Evolutionary conservation across 2,329 filamentous ascomycete genomes (phyloP), one percentile per base, ranked within the genome.

Genomic region (Mariannaea elegans): DNA sequence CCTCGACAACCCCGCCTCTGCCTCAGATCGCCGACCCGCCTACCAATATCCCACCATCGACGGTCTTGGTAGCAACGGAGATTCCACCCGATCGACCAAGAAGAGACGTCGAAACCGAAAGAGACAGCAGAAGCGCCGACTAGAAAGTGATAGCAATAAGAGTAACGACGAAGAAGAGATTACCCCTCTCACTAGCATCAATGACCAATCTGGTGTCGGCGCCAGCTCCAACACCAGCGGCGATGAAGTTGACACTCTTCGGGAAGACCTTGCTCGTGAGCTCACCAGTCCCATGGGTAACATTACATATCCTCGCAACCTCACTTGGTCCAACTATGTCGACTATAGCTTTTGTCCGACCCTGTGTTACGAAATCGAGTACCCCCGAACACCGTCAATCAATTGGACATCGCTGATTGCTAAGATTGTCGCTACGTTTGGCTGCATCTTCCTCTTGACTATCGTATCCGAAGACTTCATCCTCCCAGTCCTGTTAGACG

Each of bases 331-430:
- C 66, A 98, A 98, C 78, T 97, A 92, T 73, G 66, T 87, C 57
- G 95, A 98, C 79, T 98, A 90, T 75, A 81, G 97, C 10, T 87
- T 95, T 72, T 98, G 94, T 72, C 95, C 95, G 14, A 99, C 95
- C 0, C 85, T 99, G 18, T 99, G 95, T 82, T 99, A 99, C 78
- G 95, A 99, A 78, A 84, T 98, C 48, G 94, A 98, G 75, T 99
- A 98, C 75, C 95, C 95, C 2, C 90, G 95, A 47, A 93, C 87
- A 10, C 75, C 84, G 12, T 79, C 81, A n/a, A 88, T 93, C 58
- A 87, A 92, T 68, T 97, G 92, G 89, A 84, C 87, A 18, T 90
- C 93, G 64, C 85, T 98, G 42, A 86, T 92, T 59, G 91, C 90
- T 76, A 98, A 98, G 77, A 87, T 92, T 19, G 77, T 94, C 14